A percentile compares a stretch with the other conserved stretches of the same genome.
Evolutionary conservation across 2,329 filamentous ascomycete genomes (phyloP).

Genomic region (Talaromyces sp.): DNA sequence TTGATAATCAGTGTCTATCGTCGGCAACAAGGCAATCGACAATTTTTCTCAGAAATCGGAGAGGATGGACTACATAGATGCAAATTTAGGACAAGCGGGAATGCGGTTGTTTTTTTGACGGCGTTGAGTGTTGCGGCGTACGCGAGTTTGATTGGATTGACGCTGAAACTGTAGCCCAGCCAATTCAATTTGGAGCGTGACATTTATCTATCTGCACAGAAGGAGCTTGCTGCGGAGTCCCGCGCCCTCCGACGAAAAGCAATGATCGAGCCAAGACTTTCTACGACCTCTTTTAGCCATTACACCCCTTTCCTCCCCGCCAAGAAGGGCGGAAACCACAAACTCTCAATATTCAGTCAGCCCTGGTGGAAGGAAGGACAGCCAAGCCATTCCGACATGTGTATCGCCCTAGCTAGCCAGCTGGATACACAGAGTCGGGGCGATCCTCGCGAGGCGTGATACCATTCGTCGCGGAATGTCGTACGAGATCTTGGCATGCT

Average conservation of each 20-base stretch:
- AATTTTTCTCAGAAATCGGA: constrained; percentile 69
- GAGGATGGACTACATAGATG: constrained; percentile 60
- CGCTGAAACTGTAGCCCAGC: constrained; percentile 45
- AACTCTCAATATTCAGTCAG: not conserved
- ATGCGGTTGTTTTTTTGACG: constrained; percentile 62
- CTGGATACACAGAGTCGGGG: not conserved
- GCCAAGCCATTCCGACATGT: constrained; percentile 14
- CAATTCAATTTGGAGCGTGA: not conserved
- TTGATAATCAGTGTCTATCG: constrained; percentile 80
- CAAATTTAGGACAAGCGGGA: constrained; percentile 64
- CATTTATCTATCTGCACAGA: not conserved
- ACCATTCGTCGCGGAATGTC: constrained; percentile 10
- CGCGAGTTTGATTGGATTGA: constrained; percentile 57
- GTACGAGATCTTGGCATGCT: constrained; percentile 8
- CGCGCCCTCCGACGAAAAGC: not conserved
- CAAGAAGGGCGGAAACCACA: constrained; percentile 7
- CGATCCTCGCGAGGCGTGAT: not conserved
- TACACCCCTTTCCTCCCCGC: constrained; percentile 1
- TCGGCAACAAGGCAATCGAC: constrained; percentile 84
- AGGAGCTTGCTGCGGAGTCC: not conserved
- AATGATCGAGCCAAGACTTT: not conserved
- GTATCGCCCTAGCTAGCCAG: constrained; percentile 1
- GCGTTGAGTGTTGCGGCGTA: constrained; percentile 62
- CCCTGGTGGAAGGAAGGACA: constrained; percentile 2
- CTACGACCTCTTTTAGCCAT: not conserved